Evolutionary conservation across 2,329 filamentous ascomycete genomes (phyloP).

Genomic region (Monosporascus ibericus): DNA sequence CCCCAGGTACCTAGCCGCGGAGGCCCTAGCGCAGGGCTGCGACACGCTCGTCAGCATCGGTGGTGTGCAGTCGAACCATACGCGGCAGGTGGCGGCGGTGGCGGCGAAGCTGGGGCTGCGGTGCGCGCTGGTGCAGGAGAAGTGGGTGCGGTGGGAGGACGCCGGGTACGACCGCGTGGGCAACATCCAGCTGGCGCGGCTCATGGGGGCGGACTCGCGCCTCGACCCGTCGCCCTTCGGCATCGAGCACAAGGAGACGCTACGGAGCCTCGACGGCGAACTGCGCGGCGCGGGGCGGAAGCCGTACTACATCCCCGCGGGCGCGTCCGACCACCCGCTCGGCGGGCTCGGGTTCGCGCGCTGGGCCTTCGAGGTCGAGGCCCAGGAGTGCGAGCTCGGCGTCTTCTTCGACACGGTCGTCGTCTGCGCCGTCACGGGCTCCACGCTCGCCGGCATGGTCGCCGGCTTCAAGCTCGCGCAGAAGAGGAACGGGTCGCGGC

Average conservation of each 20-base stretch:
- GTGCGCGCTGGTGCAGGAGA: slow-evolving; percentile 55
- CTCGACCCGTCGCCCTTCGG: slow-evolving; percentile 57
- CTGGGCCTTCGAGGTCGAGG: slow-evolving; percentile 63
- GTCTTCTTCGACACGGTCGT: slow-evolving; percentile 63
- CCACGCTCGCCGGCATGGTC: slow-evolving; percentile 65
- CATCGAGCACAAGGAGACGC: slow-evolving; percentile 61
- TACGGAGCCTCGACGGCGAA: slow-evolving; percentile 47
- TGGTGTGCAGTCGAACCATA: slow-evolving; percentile 66
- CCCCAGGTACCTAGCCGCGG: slow-evolving; percentile 54
- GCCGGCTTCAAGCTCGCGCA: slow-evolving; percentile 64
- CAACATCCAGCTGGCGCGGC: slow-evolving; percentile 63
- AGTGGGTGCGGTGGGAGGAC: slow-evolving; percentile 61
- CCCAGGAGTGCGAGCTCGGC: slow-evolving; percentile 55
- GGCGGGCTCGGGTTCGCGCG: slow-evolving; percentile 65
- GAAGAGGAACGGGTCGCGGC: slow-evolving; percentile 34
- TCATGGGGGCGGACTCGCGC: slow-evolving; percentile 60
- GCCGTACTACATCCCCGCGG: slow-evolving; percentile 68
- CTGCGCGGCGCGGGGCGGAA: slow-evolving; percentile 47
- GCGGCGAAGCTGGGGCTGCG: slow-evolving; percentile 52
- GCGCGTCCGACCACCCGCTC: slow-evolving; percentile 63
- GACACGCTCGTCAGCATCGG: slow-evolving; percentile 62
- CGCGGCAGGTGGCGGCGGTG: slow-evolving; percentile 58
- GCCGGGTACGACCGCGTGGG: slow-evolving; percentile 57
- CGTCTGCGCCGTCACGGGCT: slow-evolving; percentile 66
- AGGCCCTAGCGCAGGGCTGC: slow-evolving; percentile 49